Evolutionary conservation across 345 rosid genomes (phyloP).

Genomic region (Mercurialis annua): DNA sequence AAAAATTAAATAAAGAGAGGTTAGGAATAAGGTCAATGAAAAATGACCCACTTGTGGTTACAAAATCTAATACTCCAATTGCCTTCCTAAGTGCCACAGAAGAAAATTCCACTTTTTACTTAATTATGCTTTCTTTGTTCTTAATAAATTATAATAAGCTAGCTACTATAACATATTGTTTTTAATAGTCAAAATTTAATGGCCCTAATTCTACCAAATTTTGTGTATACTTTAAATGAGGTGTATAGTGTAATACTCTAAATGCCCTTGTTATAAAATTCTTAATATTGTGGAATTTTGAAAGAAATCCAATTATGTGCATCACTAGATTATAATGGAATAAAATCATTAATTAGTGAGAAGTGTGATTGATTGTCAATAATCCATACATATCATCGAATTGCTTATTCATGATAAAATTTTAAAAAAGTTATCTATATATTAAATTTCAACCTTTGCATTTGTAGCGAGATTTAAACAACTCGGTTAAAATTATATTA

Average conservation of each 20-base stretch:
- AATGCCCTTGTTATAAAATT: constrained; percentile 15
- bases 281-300: constrained; percentile 3
- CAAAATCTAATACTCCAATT: constrained; percentile 23
- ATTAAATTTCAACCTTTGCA: too few species aligned
- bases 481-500: too few species aligned
- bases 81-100: constrained; percentile 25
- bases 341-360: neutral
- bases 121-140: constrained; percentile 29
- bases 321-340: constrained; percentile 11
- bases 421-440: too few species aligned
- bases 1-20: constrained; percentile 23
- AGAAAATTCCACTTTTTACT: constrained; percentile 25
- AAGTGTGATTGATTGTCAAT: constrained; percentile 11
- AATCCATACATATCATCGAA: constrained; percentile 2
- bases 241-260: neutral
- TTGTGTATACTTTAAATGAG: neutral
- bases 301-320: neutral
- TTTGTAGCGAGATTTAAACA: too few species aligned
- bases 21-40: constrained; percentile 39
- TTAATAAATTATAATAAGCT: too few species aligned
- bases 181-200: constrained; percentile 11
- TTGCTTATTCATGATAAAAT: neutral
- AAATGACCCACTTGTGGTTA: constrained; percentile 32
- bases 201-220: constrained; percentile 16
- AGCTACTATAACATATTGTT: too few species aligned